Evolutionary conservation across 148 eudicot genomes (phyloP).

Genomic region (Agrostemma githago): DNA sequence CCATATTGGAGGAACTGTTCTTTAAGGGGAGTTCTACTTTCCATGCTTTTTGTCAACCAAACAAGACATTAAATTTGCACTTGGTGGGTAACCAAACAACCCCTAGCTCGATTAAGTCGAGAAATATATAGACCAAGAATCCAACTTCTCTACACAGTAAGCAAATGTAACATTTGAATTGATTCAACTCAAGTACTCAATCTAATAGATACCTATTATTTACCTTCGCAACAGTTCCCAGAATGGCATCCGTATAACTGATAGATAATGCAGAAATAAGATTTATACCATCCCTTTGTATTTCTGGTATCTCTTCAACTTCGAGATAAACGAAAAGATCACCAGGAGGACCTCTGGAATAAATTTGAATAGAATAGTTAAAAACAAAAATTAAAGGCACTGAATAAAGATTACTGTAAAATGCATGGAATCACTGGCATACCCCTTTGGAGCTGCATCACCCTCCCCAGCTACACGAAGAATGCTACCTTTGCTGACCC

Average conservation of each 20-base stretch:
- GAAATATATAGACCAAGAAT: neutral
- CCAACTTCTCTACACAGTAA: neutral
- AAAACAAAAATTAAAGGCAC: neutral
- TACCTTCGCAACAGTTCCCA: constrained; percentile 82
- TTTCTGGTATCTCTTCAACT: constrained; percentile 81
- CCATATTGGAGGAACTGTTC: too few relatives aligned
- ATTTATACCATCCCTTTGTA: constrained; percentile 96
- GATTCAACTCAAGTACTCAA: neutral
- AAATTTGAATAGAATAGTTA: constrained; percentile 11
- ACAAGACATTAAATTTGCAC: too few relatives aligned
- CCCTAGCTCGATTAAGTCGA: neutral
- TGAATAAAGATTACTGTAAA: neutral
- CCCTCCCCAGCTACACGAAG: constrained; percentile 97
- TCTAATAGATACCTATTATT: constrained; percentile 7
- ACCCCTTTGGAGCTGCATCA: constrained; percentile 99
- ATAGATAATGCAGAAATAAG: constrained; percentile 66
- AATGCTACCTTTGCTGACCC: constrained; percentile 91
- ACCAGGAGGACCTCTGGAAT: constrained; percentile 81
- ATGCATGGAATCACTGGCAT: constrained; percentile 24
- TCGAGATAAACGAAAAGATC: constrained; percentile 96
- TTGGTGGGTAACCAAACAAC: too few relatives aligned
- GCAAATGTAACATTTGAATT: neutral
- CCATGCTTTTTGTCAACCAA: too few relatives aligned
- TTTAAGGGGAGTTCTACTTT: too few relatives aligned
- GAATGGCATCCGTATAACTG: constrained; percentile 86